phyloP scores from a whole-genome alignment of 139 green algal species.

The Pleodorina starrii region DNA sequence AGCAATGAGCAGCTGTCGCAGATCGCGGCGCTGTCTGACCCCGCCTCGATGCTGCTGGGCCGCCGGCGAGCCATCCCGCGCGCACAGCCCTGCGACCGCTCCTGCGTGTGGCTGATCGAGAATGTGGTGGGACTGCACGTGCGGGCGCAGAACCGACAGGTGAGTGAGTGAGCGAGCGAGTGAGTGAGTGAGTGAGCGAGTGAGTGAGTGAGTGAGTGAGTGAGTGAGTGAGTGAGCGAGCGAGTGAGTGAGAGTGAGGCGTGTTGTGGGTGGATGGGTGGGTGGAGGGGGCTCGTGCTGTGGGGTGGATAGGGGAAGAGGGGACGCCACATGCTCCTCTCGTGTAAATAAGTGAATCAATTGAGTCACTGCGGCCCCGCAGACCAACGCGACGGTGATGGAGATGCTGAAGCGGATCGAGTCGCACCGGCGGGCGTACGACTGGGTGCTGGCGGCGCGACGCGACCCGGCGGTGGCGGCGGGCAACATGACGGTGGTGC shows the following conservation, averaged over 20 bases:
- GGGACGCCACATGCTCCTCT: too few relatives aligned
- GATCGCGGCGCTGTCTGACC: slow-evolving; percentile 10
- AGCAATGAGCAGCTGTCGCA: slow-evolving; percentile 29
- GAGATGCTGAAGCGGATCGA: slow-evolving; percentile 1
- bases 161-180: too few relatives aligned
- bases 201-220: too few relatives aligned
- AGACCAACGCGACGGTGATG: background rate
- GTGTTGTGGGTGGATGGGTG: too few relatives aligned
- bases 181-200: too few relatives aligned
- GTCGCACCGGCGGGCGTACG: background rate
- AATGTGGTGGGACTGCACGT: slow-evolving; percentile 41
- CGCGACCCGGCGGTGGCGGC: background rate
- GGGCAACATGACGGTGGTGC: background rate
- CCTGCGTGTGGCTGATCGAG: slow-evolving; percentile 45
- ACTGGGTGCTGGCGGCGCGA: slow-evolving; percentile 11
- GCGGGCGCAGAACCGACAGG: slow-evolving; percentile 21
- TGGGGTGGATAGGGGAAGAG: too few relatives aligned
- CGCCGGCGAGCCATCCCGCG: background rate
- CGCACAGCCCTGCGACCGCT: background rate
- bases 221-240: too few relatives aligned
- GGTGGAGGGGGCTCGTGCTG: too few relatives aligned
- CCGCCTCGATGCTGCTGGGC: slow-evolving; percentile 7
- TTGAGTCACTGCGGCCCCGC: too few relatives aligned
- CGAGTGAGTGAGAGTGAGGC: too few relatives aligned
- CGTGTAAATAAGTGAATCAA: too few relatives aligned